These are phyloP conservation scores for Glaciozyma martinii DNA, from an alignment of 768 basidiomycete genomes.

Conservation along the genomic window DNA sequence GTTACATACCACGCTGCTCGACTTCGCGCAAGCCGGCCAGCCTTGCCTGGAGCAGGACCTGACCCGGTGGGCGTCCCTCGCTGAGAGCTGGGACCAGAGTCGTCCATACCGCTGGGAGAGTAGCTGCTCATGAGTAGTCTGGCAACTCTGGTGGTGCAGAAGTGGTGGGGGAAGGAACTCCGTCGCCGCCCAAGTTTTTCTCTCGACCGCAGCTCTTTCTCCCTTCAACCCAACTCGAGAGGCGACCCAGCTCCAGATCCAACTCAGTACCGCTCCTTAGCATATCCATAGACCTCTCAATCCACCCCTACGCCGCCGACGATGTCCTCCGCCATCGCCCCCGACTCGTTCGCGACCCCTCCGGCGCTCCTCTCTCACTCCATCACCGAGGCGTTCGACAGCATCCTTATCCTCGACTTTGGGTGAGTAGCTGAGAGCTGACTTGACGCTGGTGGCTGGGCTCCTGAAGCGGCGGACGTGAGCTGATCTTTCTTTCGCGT, in stretches of 20 bases:
- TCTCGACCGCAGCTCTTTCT: too few species aligned
- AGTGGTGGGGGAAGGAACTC: too few species aligned
- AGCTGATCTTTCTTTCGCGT: background rate
- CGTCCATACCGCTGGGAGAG: background rate
- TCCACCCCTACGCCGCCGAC: background rate
- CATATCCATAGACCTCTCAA: background rate
- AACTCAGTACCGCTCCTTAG: background rate
- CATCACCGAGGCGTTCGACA: background rate
- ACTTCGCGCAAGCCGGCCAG: background rate
- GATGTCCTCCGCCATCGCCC: slow-evolving; percentile 16
- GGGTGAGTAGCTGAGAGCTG: slow-evolving; percentile 49
- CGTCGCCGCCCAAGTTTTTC: too few species aligned
- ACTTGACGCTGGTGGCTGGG: background rate
- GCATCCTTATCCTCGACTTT: slow-evolving; percentile 90
- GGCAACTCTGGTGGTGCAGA: too few species aligned
- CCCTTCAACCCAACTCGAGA: too few species aligned
- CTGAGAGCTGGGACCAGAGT: background rate
- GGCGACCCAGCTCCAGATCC: background rate
- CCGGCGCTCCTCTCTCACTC: slow-evolving; percentile 21
- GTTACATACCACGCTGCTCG: background rate
- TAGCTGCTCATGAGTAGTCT: too few species aligned
- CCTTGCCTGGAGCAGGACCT: background rate
- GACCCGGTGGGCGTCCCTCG: background rate
- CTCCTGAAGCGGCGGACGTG: background rate
- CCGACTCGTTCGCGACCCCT: background rate